Conservation (phyloP, 1,284 basidiomycete species). For the Leucoagaricus sp. region DNA sequence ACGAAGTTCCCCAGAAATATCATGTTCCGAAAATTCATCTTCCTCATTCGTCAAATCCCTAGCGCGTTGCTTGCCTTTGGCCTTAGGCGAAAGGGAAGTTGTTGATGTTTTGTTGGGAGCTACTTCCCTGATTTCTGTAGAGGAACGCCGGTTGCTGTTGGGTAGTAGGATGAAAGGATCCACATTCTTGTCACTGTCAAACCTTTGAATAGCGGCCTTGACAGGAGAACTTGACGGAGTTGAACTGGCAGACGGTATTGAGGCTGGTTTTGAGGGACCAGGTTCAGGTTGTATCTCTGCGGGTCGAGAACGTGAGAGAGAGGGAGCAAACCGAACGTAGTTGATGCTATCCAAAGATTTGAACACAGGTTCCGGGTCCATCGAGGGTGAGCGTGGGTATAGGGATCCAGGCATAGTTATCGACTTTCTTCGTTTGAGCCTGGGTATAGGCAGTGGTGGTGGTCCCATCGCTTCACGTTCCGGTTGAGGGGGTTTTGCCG, state of each 20-base stretch:
- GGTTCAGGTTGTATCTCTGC: background rate
- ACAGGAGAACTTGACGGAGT: slow-evolving; percentile 32
- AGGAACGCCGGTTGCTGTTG: slow-evolving; percentile 17
- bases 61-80: slow-evolving; percentile 55
- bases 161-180: slow-evolving; percentile 43
- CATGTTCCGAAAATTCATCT: slow-evolving; percentile 27
- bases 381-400: slow-evolving; percentile 68
- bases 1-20: slow-evolving; percentile 46
- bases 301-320: background rate
- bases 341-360: slow-evolving; percentile 24
- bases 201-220: slow-evolving; percentile 44
- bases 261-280: slow-evolving; percentile 8
- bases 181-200: slow-evolving; percentile 38
- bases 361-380: slow-evolving; percentile 45
- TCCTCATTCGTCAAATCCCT: slow-evolving; percentile 16
- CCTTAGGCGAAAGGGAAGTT: slow-evolving; percentile 1
- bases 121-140: background rate
- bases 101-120: background rate
- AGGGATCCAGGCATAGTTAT: slow-evolving; percentile 78
- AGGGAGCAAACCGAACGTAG: slow-evolving; percentile 40
- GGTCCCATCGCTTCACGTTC: slow-evolving; percentile 6
- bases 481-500: background rate
- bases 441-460: slow-evolving; percentile 30
- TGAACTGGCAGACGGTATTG: slow-evolving; percentile 18
- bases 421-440: slow-evolving; percentile 44